These are phyloP conservation scores for Gautieria morchelliformis DNA, from an alignment of 768 basidiomycete species.

Conservation along the genomic window DNA sequence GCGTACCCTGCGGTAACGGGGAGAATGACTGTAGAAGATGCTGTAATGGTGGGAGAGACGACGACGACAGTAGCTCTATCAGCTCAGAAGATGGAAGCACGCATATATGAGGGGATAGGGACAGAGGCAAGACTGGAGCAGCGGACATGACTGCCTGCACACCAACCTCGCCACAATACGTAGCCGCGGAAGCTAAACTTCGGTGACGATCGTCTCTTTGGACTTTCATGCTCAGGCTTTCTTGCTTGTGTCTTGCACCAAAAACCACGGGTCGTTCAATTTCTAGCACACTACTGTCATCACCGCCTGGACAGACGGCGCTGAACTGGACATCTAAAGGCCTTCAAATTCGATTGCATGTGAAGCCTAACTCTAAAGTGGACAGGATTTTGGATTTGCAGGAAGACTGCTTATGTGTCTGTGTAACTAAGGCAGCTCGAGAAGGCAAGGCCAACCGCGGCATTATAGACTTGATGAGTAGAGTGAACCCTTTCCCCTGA, in stretches of 20 bases:
- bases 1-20: constrained; percentile 67
- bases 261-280: background rate
- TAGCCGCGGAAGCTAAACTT: background rate
- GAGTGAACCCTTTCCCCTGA: background rate
- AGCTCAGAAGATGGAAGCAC: constrained; percentile 66
- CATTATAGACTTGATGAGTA: background rate
- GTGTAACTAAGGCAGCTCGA: background rate
- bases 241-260: background rate
- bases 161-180: background rate
- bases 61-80: constrained; percentile 41
- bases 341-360: background rate
- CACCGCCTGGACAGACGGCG: background rate
- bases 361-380: background rate
- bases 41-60: constrained; percentile 58
- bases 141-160: constrained; percentile 8
- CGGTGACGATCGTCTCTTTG: too few species aligned
- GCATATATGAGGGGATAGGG: constrained; percentile 76
- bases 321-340: background rate
- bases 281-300: background rate
- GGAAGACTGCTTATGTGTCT: background rate
- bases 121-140: constrained; percentile 49
- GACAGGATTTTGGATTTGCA: background rate
- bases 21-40: constrained; percentile 79
- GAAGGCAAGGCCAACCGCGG: background rate
- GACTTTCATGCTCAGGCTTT: background rate